phyloP scores from a whole-genome alignment of 305 asterid species.

The Withania somnifera region DNA sequence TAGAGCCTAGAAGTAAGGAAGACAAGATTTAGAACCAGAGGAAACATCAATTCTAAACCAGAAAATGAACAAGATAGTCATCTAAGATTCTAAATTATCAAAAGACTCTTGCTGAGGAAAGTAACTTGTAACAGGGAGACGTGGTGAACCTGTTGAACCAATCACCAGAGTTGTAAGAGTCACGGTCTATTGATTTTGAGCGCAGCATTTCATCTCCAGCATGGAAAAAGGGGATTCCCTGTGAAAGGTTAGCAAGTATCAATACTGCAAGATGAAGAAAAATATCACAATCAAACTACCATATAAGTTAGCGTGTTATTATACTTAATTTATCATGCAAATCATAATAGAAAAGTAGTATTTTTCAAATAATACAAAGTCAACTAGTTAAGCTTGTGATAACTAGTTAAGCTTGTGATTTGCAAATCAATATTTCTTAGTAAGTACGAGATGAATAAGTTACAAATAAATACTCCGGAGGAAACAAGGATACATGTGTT shows the following conservation, averaged over 20 bases:
- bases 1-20: neutral
- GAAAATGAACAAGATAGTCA: neutral
- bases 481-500: neutral
- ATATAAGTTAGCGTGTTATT: neutral
- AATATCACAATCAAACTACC: neutral
- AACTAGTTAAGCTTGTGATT: neutral
- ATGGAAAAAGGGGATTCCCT: conserved; percentile 98
- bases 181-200: conserved; percentile 94
- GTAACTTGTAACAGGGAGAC: neutral
- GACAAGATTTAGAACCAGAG: neutral
- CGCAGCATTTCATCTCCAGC: conserved; percentile 97
- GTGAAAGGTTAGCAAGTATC: conserved; percentile 1
- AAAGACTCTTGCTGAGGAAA: neutral
- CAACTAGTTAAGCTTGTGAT: neutral
- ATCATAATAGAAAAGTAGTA: neutral
- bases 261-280: neutral
- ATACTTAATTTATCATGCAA: neutral
- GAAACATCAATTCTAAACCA: neutral
- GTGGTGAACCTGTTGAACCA: conserved; percentile 88
- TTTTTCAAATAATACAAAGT: neutral
- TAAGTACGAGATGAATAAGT: neutral
- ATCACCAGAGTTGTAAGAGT: conserved; percentile 96
- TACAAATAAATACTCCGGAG: neutral
- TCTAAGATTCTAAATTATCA: neutral
- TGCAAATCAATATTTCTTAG: neutral